These are phyloP conservation scores for Beta lomatogona DNA, from an alignment of 179 eudicot species.

Conservation along the genomic window DNA sequence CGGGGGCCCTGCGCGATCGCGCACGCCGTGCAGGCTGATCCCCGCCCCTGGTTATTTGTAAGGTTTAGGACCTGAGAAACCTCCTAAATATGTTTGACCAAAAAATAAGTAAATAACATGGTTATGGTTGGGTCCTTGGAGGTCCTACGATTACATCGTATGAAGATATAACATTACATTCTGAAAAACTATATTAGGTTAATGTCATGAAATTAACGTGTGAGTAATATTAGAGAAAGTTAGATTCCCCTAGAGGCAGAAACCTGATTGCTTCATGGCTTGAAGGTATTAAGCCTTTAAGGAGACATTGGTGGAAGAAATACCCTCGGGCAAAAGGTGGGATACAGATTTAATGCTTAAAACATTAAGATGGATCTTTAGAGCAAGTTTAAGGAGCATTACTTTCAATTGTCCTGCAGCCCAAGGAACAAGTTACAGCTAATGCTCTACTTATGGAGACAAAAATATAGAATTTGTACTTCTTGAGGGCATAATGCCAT, in stretches of 20 bases:
- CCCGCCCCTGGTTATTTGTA: fast-evolving
- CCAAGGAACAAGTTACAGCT: no score
- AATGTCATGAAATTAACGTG: not conserved
- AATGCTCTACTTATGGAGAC: no score
- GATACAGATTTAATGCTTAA: not conserved
- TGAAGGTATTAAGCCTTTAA: not conserved
- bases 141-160: not conserved
- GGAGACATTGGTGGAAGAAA: not conserved
- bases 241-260: not conserved
- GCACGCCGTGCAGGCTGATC: fast-evolving
- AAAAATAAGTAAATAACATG: not conserved
- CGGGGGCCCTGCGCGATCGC: fast-evolving
- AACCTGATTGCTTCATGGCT: not conserved
- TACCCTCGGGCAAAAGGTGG: not conserved
- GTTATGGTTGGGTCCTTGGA: not conserved
- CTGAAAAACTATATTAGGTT: not conserved
- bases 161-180: not conserved
- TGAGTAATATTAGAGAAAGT: not conserved
- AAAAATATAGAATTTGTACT: no score
- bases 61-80: not conserved
- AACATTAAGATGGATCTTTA: not conserved
- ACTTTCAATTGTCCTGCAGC: not conserved
- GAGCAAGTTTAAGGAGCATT: not conserved
- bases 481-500: no score
- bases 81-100: not conserved